Percentiles rank a stretch among this genome's conserved stretches.
These are phyloP conservation scores for Chlorella variabilis DNA, from an alignment of 163 green algal genomes.

Conservation along the genomic window DNA sequence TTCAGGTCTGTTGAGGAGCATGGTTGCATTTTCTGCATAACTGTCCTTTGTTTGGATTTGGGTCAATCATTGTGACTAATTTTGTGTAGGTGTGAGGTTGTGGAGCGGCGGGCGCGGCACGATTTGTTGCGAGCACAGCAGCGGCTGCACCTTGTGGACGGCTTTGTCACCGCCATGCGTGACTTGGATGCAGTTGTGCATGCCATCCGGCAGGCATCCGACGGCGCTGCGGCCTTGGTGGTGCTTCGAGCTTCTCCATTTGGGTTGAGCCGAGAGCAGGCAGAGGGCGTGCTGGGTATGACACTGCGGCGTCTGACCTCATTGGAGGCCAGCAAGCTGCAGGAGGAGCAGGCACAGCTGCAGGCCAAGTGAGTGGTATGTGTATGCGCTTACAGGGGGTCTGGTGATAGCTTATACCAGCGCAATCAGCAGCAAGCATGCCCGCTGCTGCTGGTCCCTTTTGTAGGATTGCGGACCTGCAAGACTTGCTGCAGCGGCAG, in stretches of 20 bases:
- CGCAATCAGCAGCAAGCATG: too few relatives aligned
- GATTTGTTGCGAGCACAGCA: constrained; percentile 60
- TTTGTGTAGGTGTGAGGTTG: constrained; percentile 68
- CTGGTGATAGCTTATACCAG: too few relatives aligned
- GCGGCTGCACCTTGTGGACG: constrained; percentile 81
- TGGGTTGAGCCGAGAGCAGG: constrained; percentile 72
- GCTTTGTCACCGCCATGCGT: constrained; percentile 67
- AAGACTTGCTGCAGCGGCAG: constrained; percentile 60
- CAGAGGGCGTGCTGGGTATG: constrained; percentile 86
- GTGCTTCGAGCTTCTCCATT: constrained; percentile 59
- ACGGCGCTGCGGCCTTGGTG: constrained; percentile 44
- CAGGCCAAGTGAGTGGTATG: constrained; percentile 34
- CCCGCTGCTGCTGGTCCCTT: neutral
- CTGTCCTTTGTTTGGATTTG: too few relatives aligned
- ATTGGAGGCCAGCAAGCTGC: constrained; percentile 80
- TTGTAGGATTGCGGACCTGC: constrained; percentile 55
- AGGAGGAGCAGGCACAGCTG: constrained; percentile 74
- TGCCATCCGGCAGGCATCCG: constrained; percentile 68
- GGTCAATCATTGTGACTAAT: too few relatives aligned
- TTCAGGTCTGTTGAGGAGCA: constrained; percentile 68
- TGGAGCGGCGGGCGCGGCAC: constrained; percentile 61
- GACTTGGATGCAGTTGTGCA: constrained; percentile 69
- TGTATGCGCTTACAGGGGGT: neutral
- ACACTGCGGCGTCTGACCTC: constrained; percentile 87
- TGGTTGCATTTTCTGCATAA: neutral